These are phyloP conservation scores for Handroanthus guayacan DNA, from an alignment of 257 asterid genomes.

Conservation along the genomic window DNA sequence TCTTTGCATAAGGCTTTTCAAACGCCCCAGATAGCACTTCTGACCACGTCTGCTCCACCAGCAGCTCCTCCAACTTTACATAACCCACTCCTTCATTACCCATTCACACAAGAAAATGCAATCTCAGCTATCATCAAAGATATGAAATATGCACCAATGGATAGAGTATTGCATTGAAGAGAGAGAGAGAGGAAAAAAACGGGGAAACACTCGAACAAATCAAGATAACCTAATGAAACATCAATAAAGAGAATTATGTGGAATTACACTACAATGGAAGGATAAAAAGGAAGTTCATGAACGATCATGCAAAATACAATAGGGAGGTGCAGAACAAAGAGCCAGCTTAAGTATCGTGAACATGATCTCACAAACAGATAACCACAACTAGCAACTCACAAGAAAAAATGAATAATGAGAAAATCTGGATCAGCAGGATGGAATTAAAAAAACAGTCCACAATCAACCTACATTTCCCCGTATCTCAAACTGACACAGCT, in stretches of 20 bases:
- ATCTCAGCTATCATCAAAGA: slow-evolving; percentile 21
- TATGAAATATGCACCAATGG: not conserved
- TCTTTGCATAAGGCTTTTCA: slow-evolving; percentile 74
- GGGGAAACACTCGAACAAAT: not conserved
- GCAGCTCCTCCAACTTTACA: slow-evolving; percentile 75
- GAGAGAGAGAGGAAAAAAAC: not conserved
- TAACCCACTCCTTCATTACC: slow-evolving; percentile 45
- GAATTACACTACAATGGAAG: not conserved
- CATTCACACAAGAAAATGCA: slow-evolving; percentile 33
- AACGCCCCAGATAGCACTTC: slow-evolving; percentile 73
- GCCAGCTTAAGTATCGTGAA: not conserved
- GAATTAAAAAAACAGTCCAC: not conserved
- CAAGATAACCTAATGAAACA: not conserved
- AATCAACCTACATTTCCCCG: slow-evolving; percentile 12
- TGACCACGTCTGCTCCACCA: slow-evolving; percentile 85
- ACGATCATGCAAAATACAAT: not conserved
- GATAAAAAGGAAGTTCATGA: not conserved
- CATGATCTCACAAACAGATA: not conserved
- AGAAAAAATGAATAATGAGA: not conserved
- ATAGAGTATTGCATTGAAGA: not conserved
- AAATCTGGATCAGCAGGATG: not conserved
- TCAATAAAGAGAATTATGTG: not conserved
- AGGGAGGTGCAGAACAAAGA: not conserved
- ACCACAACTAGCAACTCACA: not conserved
- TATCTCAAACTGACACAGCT: not conserved